Evolutionary conservation across 768 basidiomycete species (phyloP).

Genomic region (Pholiota conissans): DNA sequence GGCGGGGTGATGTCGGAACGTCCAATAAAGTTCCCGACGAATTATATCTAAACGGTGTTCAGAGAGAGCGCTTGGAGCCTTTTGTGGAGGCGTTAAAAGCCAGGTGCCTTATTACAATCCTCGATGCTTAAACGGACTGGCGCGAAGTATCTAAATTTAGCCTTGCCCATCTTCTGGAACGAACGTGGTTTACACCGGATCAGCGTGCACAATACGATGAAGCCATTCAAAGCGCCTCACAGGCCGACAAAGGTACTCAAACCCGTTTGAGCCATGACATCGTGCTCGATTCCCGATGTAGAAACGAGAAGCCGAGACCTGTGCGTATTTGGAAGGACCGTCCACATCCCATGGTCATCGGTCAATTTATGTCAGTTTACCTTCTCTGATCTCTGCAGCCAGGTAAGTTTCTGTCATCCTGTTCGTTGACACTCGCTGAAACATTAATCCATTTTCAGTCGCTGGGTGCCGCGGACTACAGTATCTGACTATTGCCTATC

Average conservation of each 20-base stretch:
- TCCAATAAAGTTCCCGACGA: conserved; percentile 57
- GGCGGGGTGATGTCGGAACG: conserved; percentile 53
- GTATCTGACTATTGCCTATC: conserved; percentile 50
- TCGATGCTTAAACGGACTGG: conserved; percentile 50
- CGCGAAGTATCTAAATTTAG: conserved; percentile 25
- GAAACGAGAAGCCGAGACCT: conserved; percentile 26
- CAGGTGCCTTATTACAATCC: conserved; percentile 48
- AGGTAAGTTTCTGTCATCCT: conserved; percentile 17
- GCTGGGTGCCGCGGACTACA: conserved; percentile 58
- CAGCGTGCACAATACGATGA: conserved; percentile 4
- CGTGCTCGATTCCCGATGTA: conserved; percentile 6
- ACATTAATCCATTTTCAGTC: conserved; percentile 19
- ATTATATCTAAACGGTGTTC: conserved; percentile 58
- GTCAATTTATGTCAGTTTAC: conserved; percentile 43
- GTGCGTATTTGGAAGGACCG: conserved; percentile 47
- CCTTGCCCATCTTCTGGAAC: conserved; percentile 10
- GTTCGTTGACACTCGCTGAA: background rate
- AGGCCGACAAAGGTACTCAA: background rate
- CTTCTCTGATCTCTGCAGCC: conserved; percentile 51
- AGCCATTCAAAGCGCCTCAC: background rate
- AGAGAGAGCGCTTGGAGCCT: conserved; percentile 53
- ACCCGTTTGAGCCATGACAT: background rate
- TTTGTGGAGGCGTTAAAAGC: conserved; percentile 56
- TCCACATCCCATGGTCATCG: conserved; percentile 44
- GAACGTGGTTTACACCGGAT: conserved; percentile 31